Conservation (phyloP, 768 basidiomycete species). For the Boletus fagicola region DNA sequence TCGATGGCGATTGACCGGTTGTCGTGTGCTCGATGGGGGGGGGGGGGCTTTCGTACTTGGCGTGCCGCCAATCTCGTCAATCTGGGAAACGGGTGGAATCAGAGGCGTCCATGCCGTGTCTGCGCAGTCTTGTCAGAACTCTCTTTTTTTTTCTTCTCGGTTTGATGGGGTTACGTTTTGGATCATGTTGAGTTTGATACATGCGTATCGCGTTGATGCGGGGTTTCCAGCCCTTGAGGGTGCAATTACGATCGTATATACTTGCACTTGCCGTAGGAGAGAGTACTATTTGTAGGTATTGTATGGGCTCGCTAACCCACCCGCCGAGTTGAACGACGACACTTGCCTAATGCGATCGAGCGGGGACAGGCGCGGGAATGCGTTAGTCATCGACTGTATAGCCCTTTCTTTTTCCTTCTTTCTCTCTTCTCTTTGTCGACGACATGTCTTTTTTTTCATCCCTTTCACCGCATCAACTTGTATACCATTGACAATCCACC, state of each 20-base stretch:
- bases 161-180: neutral
- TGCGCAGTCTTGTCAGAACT: neutral
- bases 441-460: too few species aligned
- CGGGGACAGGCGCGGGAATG: conserved; percentile 16
- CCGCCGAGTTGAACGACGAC: conserved; percentile 18
- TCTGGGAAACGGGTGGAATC: neutral
- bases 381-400: conserved; percentile 26
- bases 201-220: too few species aligned
- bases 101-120: neutral
- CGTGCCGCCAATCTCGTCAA: neutral
- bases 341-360: conserved; percentile 20
- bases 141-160: neutral
- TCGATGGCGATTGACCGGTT: neutral
- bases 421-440: neutral
- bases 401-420: neutral
- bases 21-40: neutral
- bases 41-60: neutral
- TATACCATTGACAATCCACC: neutral
- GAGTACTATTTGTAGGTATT: too few species aligned
- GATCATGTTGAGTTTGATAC: too few species aligned
- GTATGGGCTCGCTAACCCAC: neutral
- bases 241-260: neutral
- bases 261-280: too few species aligned
- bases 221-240: neutral
- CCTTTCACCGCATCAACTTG: neutral